Evolutionary conservation across 306 rosid species (phyloP).

Genomic region (Dryas drummondii): DNA sequence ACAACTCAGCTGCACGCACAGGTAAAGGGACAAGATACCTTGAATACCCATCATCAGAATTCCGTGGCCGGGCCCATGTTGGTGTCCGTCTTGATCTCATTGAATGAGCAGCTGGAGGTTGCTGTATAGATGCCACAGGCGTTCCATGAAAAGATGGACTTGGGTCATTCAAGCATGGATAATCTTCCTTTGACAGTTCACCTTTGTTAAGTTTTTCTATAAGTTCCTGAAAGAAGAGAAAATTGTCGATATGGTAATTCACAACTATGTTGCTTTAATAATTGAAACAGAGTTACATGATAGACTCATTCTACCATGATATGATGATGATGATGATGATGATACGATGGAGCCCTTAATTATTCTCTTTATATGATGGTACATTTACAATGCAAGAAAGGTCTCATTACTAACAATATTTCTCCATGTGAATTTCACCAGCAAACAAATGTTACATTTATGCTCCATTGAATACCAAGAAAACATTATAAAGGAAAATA

Average conservation of each 20-base stretch:
- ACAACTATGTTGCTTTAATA: not conserved
- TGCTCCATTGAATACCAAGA: not conserved
- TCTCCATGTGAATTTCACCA: not conserved
- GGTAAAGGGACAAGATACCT: slow-evolving; percentile 44
- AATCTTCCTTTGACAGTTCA: slow-evolving; percentile 83
- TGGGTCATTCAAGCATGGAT: slow-evolving; percentile 92
- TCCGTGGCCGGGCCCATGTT: slow-evolving; percentile 88
- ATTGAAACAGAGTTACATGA: slow-evolving; percentile 11
- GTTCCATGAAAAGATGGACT: slow-evolving; percentile 65
- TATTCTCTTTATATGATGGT: not conserved
- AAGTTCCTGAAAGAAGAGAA: slow-evolving; percentile 62
- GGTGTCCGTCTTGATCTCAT: slow-evolving; percentile 89
- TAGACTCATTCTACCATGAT: not conserved
- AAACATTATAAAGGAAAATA: not conserved
- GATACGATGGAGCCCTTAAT: not conserved
- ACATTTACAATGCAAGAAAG: no score
- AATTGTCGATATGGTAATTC: slow-evolving; percentile 5
- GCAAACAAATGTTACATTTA: not conserved
- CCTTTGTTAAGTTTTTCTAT: slow-evolving; percentile 75
- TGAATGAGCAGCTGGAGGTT: slow-evolving; percentile 69
- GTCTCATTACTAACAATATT: not conserved
- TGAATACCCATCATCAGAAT: slow-evolving; percentile 94
- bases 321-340: not conserved
- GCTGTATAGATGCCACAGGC: slow-evolving; percentile 51
- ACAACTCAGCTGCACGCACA: not conserved